A percentile compares a stretch with the other conserved stretches of the same genome.
Conservation (phyloP, 345 rosid species). For the Syzygium aqueum region DNA sequence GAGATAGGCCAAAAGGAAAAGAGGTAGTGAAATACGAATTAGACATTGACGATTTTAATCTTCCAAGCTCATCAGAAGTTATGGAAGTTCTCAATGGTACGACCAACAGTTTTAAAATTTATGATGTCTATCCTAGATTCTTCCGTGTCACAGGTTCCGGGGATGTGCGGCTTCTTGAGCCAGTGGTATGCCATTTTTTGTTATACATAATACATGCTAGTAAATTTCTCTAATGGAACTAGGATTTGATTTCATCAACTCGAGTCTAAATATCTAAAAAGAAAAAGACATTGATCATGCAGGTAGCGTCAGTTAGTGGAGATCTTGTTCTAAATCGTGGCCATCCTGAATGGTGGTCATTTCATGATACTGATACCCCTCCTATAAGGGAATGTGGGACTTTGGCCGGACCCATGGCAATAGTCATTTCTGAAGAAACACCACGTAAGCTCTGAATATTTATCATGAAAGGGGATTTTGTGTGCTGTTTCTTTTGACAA, state of each 20-base stretch:
- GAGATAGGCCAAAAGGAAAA: slow-evolving; percentile 38
- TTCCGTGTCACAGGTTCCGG: slow-evolving; percentile 45
- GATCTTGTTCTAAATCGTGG: slow-evolving; percentile 34
- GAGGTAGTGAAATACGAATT: slow-evolving; percentile 31
- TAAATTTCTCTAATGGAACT: background rate
- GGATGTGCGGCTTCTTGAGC: slow-evolving; percentile 28
- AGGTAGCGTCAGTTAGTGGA: slow-evolving; percentile 30
- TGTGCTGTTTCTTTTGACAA: background rate
- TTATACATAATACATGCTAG: background rate
- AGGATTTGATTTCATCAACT: background rate
- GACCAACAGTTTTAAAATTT: slow-evolving; percentile 17
- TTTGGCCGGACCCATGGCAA: slow-evolving; percentile 34
- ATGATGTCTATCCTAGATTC: slow-evolving; percentile 34
- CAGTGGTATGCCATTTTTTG: slow-evolving; percentile 13
- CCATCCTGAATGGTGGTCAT: slow-evolving; percentile 38
- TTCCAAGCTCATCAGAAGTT: slow-evolving; percentile 23
- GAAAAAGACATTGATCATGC: background rate
- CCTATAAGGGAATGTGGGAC: slow-evolving; percentile 14
- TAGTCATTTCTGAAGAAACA: slow-evolving; percentile 38
- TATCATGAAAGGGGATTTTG: background rate
- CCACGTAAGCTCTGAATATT: slow-evolving; percentile 21
- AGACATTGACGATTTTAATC: slow-evolving; percentile 22
- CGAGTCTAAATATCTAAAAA: background rate
- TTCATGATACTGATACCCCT: slow-evolving; percentile 21
- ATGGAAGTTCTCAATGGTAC: slow-evolving; percentile 33